These are phyloP conservation scores for Trametes hirsuta DNA, from an alignment of 1,284 basidiomycete genomes.

Conservation along the genomic window DNA sequence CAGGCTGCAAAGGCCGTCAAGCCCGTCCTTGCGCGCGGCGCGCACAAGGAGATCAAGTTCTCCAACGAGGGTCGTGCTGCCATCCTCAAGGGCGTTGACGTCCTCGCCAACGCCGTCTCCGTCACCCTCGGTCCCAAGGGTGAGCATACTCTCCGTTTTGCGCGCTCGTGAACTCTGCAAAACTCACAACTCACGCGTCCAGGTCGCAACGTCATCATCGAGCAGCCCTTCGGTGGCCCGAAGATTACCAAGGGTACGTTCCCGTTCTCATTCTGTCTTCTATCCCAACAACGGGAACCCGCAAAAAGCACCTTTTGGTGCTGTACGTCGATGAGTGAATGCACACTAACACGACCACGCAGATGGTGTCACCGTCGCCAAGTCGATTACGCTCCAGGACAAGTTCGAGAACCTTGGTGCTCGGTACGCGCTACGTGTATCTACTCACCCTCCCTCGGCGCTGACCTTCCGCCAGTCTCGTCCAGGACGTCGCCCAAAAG, in stretches of 20 bases:
- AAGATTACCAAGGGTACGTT: constrained; percentile 92
- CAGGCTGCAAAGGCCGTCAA: constrained; percentile 49
- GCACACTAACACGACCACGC: neutral
- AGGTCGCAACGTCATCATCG: constrained; percentile 99
- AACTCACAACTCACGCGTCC: constrained; percentile 28
- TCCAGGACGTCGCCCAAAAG: constrained; percentile 96
- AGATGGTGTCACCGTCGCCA: constrained; percentile 99
- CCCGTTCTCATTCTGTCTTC: neutral
- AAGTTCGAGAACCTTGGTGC: constrained; percentile 99
- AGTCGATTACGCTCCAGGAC: constrained; percentile 93
- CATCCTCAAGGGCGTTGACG: constrained; percentile 95
- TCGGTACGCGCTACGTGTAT: constrained; percentile 53
- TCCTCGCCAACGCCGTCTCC: constrained; percentile 93
- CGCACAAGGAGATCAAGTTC: constrained; percentile 97
- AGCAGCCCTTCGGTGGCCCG: constrained; percentile 96
- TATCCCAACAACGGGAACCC: too few relatives aligned
- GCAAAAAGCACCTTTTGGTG: too few relatives aligned
- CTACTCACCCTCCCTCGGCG: neutral
- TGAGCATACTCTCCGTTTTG: constrained; percentile 34
- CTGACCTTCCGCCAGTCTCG: constrained; percentile 57
- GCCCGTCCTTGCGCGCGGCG: constrained; percentile 65
- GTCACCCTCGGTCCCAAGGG: constrained; percentile 98
- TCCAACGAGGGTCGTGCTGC: constrained; percentile 93
- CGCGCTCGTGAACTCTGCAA: neutral
- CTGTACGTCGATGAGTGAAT: too few relatives aligned